Base-by-base conservation (phyloP, 345 rosid genomes). In the Heritiera fomes region DNA sequence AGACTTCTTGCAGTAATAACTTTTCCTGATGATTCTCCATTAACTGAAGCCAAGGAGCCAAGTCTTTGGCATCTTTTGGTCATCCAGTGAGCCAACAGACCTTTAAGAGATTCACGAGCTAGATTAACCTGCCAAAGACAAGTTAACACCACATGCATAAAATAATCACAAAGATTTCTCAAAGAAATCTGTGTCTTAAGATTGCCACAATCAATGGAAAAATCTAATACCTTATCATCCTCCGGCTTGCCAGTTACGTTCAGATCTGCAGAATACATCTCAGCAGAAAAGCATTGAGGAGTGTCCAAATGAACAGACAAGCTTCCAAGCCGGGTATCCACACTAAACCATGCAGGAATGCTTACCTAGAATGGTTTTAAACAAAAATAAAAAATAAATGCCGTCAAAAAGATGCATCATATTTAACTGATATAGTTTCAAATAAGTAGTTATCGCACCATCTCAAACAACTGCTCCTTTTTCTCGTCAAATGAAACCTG, bases 221-320 rank as follows among this genome's bases (percentile, higher is more conserved):
- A 47, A 49, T 11, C 18, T 11, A 32, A 49, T 78, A 97, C 99
- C 98, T 94, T 97, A 80, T 97, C 99, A 85, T 94, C 98, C 86
- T 97, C 99, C 60, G 99, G 92, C 80, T 94, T 88, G 83, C 98
- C 99, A 69, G 90, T 82, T 74, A 94, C 93, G 86, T 85, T 90
- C 75, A 97, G 97, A 84, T 97, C 99, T 64, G 90, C 94, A 38
- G 98, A 91, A 88, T 97, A 97, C 99, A 97, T 93, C 88, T 94
- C 98, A 0, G 98, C 99, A 15, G 98, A 87, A 85, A 97, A 97
- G 90, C 99, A 97, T 78, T 97, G 99, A 23, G 99, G 98, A 9
- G 96, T 91, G 77, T 97, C 99, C 88, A 97, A 88, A 88, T 97
- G 98, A 73, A 94, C 70, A 60, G 98, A 94, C 89, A 97, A 89